These are phyloP conservation scores for Rubus parviflorus DNA, from an alignment of 306 rosid species.

Conservation along the genomic window DNA sequence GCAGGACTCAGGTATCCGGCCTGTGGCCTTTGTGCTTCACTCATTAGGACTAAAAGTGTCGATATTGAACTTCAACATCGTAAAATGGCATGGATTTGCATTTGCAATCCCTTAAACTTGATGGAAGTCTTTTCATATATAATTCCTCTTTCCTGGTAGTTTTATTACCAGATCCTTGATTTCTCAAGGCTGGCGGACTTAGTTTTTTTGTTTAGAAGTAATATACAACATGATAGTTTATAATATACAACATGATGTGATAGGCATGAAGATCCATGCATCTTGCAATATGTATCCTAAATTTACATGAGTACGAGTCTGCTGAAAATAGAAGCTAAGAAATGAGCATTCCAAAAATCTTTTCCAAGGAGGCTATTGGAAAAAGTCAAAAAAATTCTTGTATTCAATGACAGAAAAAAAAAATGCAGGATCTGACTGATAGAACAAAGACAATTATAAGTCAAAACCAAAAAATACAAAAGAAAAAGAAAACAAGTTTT, in stretches of 20 bases:
- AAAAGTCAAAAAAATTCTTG: no score
- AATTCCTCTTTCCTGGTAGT: no score
- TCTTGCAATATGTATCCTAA: not conserved
- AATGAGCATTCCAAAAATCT: not conserved
- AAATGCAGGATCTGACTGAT: no score
- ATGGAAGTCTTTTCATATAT: not conserved
- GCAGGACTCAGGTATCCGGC: not conserved
- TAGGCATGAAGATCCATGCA: not conserved
- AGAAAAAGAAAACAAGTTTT: no score
- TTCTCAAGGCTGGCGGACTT: no score
- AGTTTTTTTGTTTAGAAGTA: no score
- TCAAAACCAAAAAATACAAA: no score
- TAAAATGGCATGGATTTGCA: not conserved
- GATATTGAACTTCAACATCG: no score
- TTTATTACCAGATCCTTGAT: no score
- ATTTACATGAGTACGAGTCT: no score
- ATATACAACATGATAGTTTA: no score
- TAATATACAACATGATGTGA: not conserved
- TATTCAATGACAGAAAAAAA: not conserved
- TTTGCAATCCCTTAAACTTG: not conserved
- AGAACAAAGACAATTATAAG: no score
- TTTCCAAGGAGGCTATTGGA: not conserved
- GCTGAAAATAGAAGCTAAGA: not conserved
- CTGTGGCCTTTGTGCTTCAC: not conserved
- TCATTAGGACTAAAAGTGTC: not conserved